Base-by-base conservation (phyloP, 495 filamentous ascomycete species). In the Usnea hakonensis region DNA sequence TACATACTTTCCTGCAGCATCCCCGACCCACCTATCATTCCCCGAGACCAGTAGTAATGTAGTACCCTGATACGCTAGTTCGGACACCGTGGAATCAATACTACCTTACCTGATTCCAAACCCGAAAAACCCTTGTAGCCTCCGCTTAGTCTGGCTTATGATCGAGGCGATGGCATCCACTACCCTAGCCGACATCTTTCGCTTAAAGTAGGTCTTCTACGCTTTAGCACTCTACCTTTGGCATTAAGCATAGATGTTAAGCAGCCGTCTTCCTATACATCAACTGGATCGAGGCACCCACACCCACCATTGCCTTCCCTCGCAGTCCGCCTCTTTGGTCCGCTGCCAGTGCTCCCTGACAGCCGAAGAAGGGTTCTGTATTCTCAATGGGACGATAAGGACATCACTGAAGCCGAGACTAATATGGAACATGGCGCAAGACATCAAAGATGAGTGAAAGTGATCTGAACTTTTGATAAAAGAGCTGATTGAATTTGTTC, bases 191-290 rank as follows among this genome's bases (percentile, higher is more conserved):
- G 61, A 67, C 23, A 70, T 72, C 59, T 61, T 62, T 52, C 71
- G 60, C 21, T 57, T 52, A 54, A 65, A 72, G n/a, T n/a, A n/a
- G n/a, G n/a, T 65, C 65, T 74, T 36, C 55, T 44, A 16, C 56
- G 50, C 17, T 63, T 65, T 44, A 40, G 32, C 56, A 55, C 63
- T 54, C 58, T 64, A 44, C 16, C 52, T 50, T 53, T 26, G 43
- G 71, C 65, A 4, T 67, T 48, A 37, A 79, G 79, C 63, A 73
- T 70, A 2, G 64, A 77, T 37, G 69, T 78, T 36, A 70, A 76
- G 54, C 73, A 77, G 32, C 55, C 79, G 38, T 68, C 79, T 11
- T 82, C 79, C 8, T 82, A 82, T n/a, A n/a, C n/a, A n/a, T n/a
- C 63, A 82, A 74, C 55, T 82, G 79, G 79, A 70, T 78, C 21